Evolutionary conservation across 2,329 filamentous ascomycete genomes (phyloP).

Genomic region (Tolypocladium sp.): DNA sequence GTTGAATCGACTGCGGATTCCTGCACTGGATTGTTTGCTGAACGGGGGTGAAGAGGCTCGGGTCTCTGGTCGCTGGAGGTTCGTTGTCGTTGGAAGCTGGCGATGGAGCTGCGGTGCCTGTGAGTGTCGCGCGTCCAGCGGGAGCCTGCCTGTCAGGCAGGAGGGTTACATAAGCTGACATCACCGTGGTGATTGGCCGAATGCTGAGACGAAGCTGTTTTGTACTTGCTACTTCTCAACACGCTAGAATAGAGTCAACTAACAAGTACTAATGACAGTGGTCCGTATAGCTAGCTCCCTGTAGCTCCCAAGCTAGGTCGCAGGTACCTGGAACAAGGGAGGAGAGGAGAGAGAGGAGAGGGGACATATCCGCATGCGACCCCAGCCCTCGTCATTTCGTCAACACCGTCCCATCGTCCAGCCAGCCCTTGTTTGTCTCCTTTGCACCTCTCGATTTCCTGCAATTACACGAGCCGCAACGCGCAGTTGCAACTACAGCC

Average conservation of each 20-base stretch:
- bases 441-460: neutral
- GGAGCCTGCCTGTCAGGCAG: conserved; percentile 19
- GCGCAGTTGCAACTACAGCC: neutral
- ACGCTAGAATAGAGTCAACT: neutral
- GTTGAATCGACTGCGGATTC: neutral
- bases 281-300: neutral
- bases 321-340: neutral
- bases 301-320: neutral
- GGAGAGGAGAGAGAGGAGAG: neutral
- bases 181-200: conserved; percentile 18
- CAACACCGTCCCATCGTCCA: conserved; percentile 4
- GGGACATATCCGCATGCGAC: conserved; percentile 1
- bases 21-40: neutral
- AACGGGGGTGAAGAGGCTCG: neutral
- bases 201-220: conserved; percentile 2
- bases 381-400: conserved; percentile 8
- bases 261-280: neutral
- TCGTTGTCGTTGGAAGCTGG: conserved; percentile 6
- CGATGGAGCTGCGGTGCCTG: conserved; percentile 8
- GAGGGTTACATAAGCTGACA: conserved; percentile 19
- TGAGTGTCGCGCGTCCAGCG: conserved; percentile 23
- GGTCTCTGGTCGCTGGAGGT: neutral
- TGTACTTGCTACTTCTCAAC: neutral
- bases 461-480: neutral
- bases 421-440: neutral